Percentiles rank a stretch among this genome's conserved stretches.
Evolutionary conservation across 306 rosid species (phyloP).

Genomic region (Acacia confusa): DNA sequence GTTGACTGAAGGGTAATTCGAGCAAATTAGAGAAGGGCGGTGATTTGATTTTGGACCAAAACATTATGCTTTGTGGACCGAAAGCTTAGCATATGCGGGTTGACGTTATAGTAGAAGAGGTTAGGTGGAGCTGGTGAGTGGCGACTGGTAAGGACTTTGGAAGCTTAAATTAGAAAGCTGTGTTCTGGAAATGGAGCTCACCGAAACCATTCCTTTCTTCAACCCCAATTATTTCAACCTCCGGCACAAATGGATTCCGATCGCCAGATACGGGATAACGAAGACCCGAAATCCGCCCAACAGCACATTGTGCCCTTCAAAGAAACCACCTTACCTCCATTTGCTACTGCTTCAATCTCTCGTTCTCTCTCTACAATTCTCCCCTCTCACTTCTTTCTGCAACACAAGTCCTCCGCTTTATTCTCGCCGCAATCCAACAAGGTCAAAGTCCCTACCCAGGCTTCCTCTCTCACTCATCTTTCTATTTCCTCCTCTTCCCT

Average conservation of each 20-base stretch:
- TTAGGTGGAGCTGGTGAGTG: constrained; percentile 18
- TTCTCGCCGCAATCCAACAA: constrained; percentile 48
- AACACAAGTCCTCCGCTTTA: constrained; percentile 49
- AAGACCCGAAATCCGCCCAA: constrained; percentile 45
- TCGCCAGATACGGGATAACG: constrained; percentile 38
- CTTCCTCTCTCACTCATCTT: constrained; percentile 69
- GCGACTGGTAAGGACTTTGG: not conserved
- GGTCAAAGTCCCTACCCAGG: constrained; percentile 80
- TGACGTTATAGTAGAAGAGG: constrained; percentile 9
- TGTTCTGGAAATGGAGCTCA: not conserved
- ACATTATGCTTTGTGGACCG: not conserved
- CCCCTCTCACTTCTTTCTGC: constrained; percentile 50
- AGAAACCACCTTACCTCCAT: constrained; percentile 21
- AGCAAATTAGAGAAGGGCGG: not conserved
- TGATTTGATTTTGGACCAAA: not conserved
- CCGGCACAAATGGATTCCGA: constrained; percentile 45
- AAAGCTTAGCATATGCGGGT: not conserved
- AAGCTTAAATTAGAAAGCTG: not conserved
- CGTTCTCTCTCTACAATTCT: constrained; percentile 61
- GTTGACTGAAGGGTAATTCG: not conserved
- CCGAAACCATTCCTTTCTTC: not conserved
- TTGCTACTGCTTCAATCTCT: constrained; percentile 67
- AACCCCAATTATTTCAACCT: not conserved
- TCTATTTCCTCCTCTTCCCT: constrained; percentile 60
- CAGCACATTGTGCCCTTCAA: constrained; percentile 33